Evolutionary conservation across 1,139 yeast species (phyloP).

Genomic region (Candida sanyaensis): DNA sequence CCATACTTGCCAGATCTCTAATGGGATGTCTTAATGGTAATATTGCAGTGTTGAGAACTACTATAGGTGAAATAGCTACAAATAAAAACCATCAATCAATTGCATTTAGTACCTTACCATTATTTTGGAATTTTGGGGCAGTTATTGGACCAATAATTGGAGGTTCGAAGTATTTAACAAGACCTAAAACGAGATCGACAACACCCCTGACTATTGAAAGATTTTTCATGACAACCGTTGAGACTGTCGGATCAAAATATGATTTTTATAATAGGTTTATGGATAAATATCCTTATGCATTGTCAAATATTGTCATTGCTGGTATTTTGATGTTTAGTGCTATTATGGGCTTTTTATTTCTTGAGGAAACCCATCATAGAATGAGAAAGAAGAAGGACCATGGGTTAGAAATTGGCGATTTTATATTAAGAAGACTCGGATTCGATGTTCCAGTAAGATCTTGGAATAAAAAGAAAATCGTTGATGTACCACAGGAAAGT

Average conservation of each 20-base stretch:
- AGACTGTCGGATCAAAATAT: constrained; percentile 47
- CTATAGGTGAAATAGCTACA: constrained; percentile 40
- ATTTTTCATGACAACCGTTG: constrained; percentile 30
- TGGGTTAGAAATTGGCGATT: constrained; percentile 56
- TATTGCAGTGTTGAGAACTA: constrained; percentile 38
- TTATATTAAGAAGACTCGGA: constrained; percentile 34
- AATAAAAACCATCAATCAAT: constrained; percentile 39
- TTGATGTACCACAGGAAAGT: not conserved
- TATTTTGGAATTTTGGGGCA: constrained; percentile 37
- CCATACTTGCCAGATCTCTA: constrained; percentile 31
- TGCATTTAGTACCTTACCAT: constrained; percentile 38
- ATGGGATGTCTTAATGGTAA: constrained; percentile 41
- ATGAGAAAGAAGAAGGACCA: constrained; percentile 42
- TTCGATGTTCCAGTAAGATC: constrained; percentile 30
- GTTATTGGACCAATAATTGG: constrained; percentile 61
- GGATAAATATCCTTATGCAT: constrained; percentile 50
- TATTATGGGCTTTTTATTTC: constrained; percentile 49
- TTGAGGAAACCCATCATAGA: constrained; percentile 60
- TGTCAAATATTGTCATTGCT: constrained; percentile 59
- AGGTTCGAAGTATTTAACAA: constrained; percentile 42
- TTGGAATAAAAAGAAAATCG: constrained; percentile 23
- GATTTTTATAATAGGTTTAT: constrained; percentile 10
- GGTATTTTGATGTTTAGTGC: constrained; percentile 33
- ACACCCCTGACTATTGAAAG: constrained; percentile 5
- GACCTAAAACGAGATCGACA: constrained; percentile 20